Percentiles rank a stretch among this genome's conserved stretches.
Evolutionary conservation across 2,329 filamentous ascomycete genomes (phyloP).

Genomic region (Fusarium floridanum): DNA sequence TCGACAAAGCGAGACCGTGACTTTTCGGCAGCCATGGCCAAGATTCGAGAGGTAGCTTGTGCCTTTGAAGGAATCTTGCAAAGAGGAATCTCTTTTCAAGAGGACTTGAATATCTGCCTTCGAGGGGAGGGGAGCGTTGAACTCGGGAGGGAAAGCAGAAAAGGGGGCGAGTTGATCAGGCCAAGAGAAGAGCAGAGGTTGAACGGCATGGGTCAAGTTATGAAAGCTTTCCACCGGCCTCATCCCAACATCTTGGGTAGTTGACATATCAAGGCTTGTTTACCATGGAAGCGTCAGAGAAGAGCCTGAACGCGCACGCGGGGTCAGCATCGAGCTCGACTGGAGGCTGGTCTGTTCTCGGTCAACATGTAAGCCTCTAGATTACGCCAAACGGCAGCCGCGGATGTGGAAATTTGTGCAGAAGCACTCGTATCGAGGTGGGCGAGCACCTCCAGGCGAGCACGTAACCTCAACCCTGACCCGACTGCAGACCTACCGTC

Average conservation of each 20-base stretch:
- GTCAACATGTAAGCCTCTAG: slow-evolving; percentile 9
- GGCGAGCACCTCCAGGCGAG: slow-evolving; percentile 1
- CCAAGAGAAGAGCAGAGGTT: slow-evolving; percentile 8
- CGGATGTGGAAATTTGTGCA: neutral
- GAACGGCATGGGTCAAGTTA: slow-evolving; percentile 32
- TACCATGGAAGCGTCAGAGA: slow-evolving; percentile 11
- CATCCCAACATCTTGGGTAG: slow-evolving; percentile 6
- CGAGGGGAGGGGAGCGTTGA: neutral
- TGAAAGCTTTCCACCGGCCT: slow-evolving; percentile 29
- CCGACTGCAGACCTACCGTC: slow-evolving; percentile 7
- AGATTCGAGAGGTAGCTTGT: neutral
- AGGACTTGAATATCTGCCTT: slow-evolving; percentile 17
- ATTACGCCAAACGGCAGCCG: neutral
- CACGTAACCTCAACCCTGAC: slow-evolving; percentile 25
- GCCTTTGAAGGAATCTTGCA: neutral
- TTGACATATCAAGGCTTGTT: slow-evolving; percentile 8
- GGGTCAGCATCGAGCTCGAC: neutral
- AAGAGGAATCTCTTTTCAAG: slow-evolving; percentile 9
- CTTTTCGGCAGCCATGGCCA: slow-evolving; percentile 38
- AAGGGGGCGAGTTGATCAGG: slow-evolving; percentile 19
- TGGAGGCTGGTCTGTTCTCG: slow-evolving; percentile 2
- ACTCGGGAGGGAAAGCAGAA: slow-evolving; percentile 2
- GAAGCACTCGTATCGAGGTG: slow-evolving; percentile 13
- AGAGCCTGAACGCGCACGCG: neutral
- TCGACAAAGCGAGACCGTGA: slow-evolving; percentile 38